These are phyloP conservation scores for Pseudogymnoascus sp. DNA, from an alignment of 2,329 filamentous ascomycete species.

Conservation along the genomic window DNA sequence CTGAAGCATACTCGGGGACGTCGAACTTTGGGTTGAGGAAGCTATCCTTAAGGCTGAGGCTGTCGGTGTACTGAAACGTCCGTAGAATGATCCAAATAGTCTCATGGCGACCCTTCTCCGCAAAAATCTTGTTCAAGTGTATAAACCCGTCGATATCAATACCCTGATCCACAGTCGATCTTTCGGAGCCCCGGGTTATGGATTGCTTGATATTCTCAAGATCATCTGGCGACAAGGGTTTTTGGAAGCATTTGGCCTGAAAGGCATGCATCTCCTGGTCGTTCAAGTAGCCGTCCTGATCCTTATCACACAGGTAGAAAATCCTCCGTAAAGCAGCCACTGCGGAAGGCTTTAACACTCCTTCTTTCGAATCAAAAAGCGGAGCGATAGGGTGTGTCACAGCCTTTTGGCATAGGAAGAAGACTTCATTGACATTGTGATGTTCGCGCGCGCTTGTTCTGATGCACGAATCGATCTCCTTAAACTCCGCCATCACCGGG, in stretches of 20 bases:
- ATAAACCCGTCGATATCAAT: slow-evolving; percentile 80
- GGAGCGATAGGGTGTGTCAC: slow-evolving; percentile 96
- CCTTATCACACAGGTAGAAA: slow-evolving; percentile 93
- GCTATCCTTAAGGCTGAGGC: slow-evolving; percentile 78
- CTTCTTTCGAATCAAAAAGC: slow-evolving; percentile 93
- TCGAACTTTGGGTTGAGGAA: slow-evolving; percentile 93
- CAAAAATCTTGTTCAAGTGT: slow-evolving; percentile 89
- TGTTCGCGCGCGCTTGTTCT: slow-evolving; percentile 86
- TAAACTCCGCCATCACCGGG: slow-evolving; percentile 96
- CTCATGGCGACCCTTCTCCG: slow-evolving; percentile 93
- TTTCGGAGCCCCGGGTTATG: slow-evolving; percentile 61
- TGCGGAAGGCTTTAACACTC: slow-evolving; percentile 76
- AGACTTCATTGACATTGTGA: slow-evolving; percentile 89
- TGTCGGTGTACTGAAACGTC: slow-evolving; percentile 94
- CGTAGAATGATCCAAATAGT: slow-evolving; percentile 97
- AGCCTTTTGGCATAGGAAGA: slow-evolving; percentile 96
- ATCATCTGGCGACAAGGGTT: slow-evolving; percentile 71
- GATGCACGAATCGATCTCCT: slow-evolving; percentile 97
- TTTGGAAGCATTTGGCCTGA: slow-evolving; percentile 86
- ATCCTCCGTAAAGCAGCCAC: slow-evolving; percentile 79
- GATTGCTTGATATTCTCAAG: slow-evolving; percentile 85
- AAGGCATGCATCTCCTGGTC: slow-evolving; percentile 88
- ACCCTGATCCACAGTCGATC: slow-evolving; percentile 56
- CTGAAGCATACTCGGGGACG: slow-evolving; percentile 83
- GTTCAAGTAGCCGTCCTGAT: slow-evolving; percentile 87